phyloP scores from a whole-genome alignment of 306 rosid genomes.

The Corylus heterophylla region DNA sequence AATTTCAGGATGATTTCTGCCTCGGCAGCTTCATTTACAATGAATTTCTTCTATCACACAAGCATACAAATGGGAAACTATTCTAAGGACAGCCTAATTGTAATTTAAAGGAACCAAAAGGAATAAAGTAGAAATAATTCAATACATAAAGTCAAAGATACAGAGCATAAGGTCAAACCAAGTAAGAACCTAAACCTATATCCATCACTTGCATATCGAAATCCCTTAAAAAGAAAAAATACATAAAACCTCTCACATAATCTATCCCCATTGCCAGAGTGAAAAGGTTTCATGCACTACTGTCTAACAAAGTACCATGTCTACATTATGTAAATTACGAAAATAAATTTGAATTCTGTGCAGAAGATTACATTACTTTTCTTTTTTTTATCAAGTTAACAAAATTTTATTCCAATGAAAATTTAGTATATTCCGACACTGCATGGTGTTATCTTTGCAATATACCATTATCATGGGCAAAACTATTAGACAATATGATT shows the following conservation, averaged over 20 bases:
- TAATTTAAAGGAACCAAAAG: neutral
- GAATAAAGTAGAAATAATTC: neutral
- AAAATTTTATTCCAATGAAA: neutral
- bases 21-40: neutral
- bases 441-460: neutral
- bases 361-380: neutral
- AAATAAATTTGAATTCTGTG: neutral
- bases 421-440: no score
- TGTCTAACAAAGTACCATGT: neutral
- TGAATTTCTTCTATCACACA: neutral
- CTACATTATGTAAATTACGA: neutral
- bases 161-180: neutral
- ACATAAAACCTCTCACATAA: neutral
- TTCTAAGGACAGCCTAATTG: neutral
- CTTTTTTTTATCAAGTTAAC: neutral
- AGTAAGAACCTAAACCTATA: neutral
- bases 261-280: neutral
- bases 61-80: neutral
- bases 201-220: neutral
- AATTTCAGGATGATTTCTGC: neutral
- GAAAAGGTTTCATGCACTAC: neutral
- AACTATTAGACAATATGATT: constrained; percentile 6
- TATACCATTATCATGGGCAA: neutral
- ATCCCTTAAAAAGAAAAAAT: neutral
- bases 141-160: neutral